phyloP scores from a whole-genome alignment of 1,139 yeast species.

The Sugiyamaella sp. region DNA sequence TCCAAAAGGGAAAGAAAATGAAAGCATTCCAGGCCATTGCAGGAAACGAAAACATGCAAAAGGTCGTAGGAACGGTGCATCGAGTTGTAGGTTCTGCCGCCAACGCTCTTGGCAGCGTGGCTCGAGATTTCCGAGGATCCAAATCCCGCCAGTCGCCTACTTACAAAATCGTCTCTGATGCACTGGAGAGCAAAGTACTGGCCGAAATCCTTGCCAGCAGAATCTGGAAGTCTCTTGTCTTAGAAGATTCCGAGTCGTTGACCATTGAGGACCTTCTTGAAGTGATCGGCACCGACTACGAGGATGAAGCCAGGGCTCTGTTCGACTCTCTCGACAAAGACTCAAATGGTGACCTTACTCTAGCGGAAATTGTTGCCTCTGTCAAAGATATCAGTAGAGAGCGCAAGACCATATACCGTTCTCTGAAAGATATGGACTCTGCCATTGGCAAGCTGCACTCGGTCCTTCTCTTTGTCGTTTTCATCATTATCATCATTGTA shows the following conservation, averaged over 20 bases:
- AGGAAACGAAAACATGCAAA: slow-evolving; percentile 33
- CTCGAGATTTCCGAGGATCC: slow-evolving; percentile 34
- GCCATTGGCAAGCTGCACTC: slow-evolving; percentile 47
- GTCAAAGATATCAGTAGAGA: slow-evolving; percentile 43
- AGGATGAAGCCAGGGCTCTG: slow-evolving; percentile 41
- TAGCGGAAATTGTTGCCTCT: slow-evolving; percentile 45
- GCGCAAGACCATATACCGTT: slow-evolving; percentile 43
- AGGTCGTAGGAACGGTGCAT: slow-evolving; percentile 37
- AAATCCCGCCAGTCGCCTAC: slow-evolving; percentile 25
- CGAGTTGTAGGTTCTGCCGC: slow-evolving; percentile 41
- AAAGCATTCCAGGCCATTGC: slow-evolving; percentile 27
- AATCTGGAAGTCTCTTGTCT: slow-evolving; percentile 48
- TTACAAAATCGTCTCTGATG: slow-evolving; percentile 42
- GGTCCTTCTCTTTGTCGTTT: slow-evolving; percentile 43
- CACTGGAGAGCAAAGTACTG: slow-evolving; percentile 39
- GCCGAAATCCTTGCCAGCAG: slow-evolving; percentile 44
- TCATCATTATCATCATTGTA: slow-evolving; percentile 42
- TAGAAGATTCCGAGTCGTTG: slow-evolving; percentile 44
- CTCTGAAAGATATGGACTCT: slow-evolving; percentile 47
- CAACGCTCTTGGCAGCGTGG: slow-evolving; percentile 38
- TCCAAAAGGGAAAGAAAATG: slow-evolving; percentile 30
- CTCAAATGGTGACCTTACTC: slow-evolving; percentile 44
- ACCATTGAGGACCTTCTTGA: slow-evolving; percentile 44
- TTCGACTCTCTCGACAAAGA: slow-evolving; percentile 45
- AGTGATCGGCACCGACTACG: slow-evolving; percentile 40